Conservation (phyloP, 1,284 basidiomycete species). For the Paramarasmius palmivorus region DNA sequence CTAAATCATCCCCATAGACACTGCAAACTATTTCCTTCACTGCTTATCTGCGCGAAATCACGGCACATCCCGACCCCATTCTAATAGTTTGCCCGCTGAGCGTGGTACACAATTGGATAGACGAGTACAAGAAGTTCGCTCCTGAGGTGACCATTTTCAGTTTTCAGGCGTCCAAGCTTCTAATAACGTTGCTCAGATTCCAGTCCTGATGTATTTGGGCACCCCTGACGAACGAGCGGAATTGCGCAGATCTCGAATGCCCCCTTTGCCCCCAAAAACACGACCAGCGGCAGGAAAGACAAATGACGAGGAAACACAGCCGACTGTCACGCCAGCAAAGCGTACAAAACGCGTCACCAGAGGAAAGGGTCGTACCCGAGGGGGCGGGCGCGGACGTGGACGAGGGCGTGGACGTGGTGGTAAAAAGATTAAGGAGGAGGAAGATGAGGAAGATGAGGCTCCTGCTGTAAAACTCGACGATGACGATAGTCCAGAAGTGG, state of each 20-base stretch:
- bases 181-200: conserved; percentile 53
- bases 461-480: conserved; percentile 11
- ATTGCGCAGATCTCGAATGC: conserved; percentile 63
- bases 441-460: conserved; percentile 18
- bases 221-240: conserved; percentile 75
- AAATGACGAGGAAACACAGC: conserved; percentile 12
- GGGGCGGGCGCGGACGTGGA: conserved; percentile 11
- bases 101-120: conserved; percentile 90
- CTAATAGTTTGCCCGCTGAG: conserved; percentile 91
- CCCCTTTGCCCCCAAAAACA: conserved; percentile 26
- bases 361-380: conserved; percentile 14
- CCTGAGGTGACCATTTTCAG: conserved; percentile 47
- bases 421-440: conserved; percentile 17
- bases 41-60: conserved; percentile 81
- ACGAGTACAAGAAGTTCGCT: conserved; percentile 86
- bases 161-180: background rate
- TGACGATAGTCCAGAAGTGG: conserved; percentile 19
- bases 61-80: conserved; percentile 72
- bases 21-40: conserved; percentile 93
- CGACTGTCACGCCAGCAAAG: conserved; percentile 19
- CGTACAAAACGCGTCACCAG: conserved; percentile 22
- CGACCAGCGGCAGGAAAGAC: conserved; percentile 9
- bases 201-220: conserved; percentile 90
- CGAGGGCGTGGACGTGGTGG: conserved; percentile 13
- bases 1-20: conserved; percentile 51